Percentiles rank a stretch among this genome's conserved stretches.
Evolutionary conservation across 2,329 filamentous ascomycete genomes (phyloP).

Genomic region (Colletotrichum cuscutae): DNA sequence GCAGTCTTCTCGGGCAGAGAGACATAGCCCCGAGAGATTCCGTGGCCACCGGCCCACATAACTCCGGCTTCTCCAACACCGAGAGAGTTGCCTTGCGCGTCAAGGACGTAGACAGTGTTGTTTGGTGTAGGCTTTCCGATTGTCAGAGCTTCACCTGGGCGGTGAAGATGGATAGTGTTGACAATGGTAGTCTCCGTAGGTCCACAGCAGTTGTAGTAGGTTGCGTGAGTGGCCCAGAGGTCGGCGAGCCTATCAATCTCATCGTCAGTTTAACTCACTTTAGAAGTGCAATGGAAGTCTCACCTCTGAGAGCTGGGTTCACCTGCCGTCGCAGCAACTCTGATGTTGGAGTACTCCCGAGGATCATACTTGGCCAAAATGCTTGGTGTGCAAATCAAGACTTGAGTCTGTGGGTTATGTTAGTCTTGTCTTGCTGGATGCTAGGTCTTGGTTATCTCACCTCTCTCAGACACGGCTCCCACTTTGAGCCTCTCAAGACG

Average conservation of each 20-base stretch:
- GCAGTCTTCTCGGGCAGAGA: conserved; percentile 63
- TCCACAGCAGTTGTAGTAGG: conserved; percentile 67
- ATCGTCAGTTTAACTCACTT: neutral
- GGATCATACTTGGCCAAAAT: conserved; percentile 34
- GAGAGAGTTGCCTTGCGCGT: conserved; percentile 53
- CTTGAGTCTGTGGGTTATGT: conserved; percentile 4
- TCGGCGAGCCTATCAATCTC: conserved; percentile 54
- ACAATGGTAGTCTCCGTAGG: conserved; percentile 70
- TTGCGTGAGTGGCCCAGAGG: conserved; percentile 61
- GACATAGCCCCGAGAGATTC: conserved; percentile 66
- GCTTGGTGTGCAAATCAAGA: conserved; percentile 35
- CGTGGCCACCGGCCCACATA: conserved; percentile 67
- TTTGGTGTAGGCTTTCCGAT: conserved; percentile 68
- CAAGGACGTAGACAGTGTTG: conserved; percentile 64
- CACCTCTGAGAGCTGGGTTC: conserved; percentile 34
- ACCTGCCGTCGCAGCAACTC: conserved; percentile 32
- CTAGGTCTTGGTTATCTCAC: neutral
- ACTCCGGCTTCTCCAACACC: conserved; percentile 58
- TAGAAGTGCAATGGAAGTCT: too few relatives aligned
- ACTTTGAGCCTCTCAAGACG: conserved; percentile 32
- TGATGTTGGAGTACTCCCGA: conserved; percentile 33
- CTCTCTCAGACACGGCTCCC: conserved; percentile 29
- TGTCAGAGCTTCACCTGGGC: conserved; percentile 54
- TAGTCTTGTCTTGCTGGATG: neutral
- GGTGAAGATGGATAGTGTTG: conserved; percentile 53